Evolutionary conservation across 306 rosid genomes (phyloP), one percentile per base, ranked within the genome.

Genomic region (Carpinus fangiana): DNA sequence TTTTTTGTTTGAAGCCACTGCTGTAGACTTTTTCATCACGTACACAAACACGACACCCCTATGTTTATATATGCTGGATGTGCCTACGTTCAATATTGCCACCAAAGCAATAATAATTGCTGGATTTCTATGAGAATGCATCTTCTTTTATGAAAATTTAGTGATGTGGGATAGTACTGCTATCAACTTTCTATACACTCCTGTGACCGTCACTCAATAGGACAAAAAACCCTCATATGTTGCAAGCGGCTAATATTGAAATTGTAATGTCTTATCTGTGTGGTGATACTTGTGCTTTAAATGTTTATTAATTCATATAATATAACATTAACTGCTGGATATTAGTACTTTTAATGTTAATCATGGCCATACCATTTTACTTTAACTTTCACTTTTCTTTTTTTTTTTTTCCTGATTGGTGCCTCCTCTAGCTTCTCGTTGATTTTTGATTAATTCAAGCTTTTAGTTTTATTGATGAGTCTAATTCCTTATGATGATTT

Each of bases 401-500:
- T 11, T 48, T 7, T 10, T 8, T 1, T 10, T 46, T 46, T 2
- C 12, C 38, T 62, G 17, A 26, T 62, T 62, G 18, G 68, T 62
- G 21, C 16, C 45, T 62, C 20, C 17, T 62, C 43, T 62, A 62
- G 68, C 68, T 62, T 62, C 45, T 62, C 43, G 17, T 62, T 62
- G n/a, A 12, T 31, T 62, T 2, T 31, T 8, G 16, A 26, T 10
- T 62, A 62, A 62, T 62, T 28, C 51, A 17, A 26, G 51, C 17
- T 64, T 13, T 64, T 64, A 64, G 20, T 14, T 31, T 7, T 36
- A 34, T 18, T 11, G 48, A 38, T n/a, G n/a, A 4, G 4, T 66
- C 51, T 21, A 13, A 48, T 53, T 64, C 26, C 78, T 53, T 55
- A 31, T 12, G 41, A 51, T 76, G 73, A 61, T 56, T 54, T 56